A percentile compares a stretch with the other conserved stretches of the same genome.
Conservation (phyloP, 2,329 filamentous ascomycete species). For the Arthrinium puccinioides region DNA sequence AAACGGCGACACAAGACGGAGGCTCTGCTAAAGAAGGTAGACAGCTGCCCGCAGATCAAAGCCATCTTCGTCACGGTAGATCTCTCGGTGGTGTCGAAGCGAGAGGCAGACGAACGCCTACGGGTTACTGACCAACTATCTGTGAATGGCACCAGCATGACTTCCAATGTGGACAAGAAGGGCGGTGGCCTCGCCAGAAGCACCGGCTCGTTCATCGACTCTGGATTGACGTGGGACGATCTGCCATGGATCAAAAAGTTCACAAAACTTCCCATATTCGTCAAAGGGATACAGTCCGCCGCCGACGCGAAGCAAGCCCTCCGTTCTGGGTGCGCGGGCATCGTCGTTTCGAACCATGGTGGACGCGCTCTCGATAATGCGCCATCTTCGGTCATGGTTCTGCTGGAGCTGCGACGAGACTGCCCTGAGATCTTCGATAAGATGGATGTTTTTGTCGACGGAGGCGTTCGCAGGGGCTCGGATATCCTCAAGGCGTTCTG, state of each 20-base stretch:
- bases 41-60: conserved; percentile 30
- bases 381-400: conserved; percentile 47
- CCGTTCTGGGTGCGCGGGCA: conserved; percentile 55
- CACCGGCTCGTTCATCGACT: conserved; percentile 51
- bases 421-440: conserved; percentile 52
- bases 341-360: conserved; percentile 66
- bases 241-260: conserved; percentile 56
- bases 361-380: conserved; percentile 47
- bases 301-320: conserved; percentile 55
- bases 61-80: conserved; percentile 54
- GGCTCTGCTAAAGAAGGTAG: conserved; percentile 1
- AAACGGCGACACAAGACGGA: conserved; percentile 6
- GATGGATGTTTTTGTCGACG: conserved; percentile 58
- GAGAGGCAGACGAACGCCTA: conserved; percentile 39
- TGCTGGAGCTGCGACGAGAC: conserved; percentile 56
- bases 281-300: conserved; percentile 66
- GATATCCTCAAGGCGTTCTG: conserved; percentile 63
- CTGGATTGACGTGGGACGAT: conserved; percentile 55
- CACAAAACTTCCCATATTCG: conserved; percentile 47
- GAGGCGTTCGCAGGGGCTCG: conserved; percentile 56
- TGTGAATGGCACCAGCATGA: not conserved
- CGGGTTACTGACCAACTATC: not conserved
- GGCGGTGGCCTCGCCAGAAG: conserved; percentile 48
- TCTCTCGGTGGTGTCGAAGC: conserved; percentile 48
- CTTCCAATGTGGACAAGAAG: conserved; percentile 34